Percentiles rank a stretch among this genome's conserved stretches.
phyloP scores from a whole-genome alignment of 495 filamentous ascomycete species.

The Polyplosphaeria fusca region DNA sequence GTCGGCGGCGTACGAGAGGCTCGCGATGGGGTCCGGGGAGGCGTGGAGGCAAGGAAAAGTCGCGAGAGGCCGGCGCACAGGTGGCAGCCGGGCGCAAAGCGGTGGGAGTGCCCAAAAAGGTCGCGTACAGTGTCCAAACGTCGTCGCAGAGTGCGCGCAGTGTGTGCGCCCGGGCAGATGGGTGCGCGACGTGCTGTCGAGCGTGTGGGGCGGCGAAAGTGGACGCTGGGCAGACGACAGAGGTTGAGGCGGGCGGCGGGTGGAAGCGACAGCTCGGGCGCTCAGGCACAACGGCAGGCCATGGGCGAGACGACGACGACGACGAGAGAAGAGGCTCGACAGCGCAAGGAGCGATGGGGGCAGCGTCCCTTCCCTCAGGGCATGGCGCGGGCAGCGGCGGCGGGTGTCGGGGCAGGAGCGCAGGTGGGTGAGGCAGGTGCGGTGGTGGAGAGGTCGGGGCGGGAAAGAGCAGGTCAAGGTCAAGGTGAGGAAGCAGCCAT shows the following conservation, averaged over 20 bases:
- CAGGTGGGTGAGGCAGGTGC: neutral
- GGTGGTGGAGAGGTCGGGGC: neutral
- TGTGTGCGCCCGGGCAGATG: neutral
- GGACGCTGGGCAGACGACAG: neutral
- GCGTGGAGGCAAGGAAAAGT: conserved; percentile 15
- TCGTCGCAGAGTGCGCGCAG: neutral
- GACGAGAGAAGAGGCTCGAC: neutral
- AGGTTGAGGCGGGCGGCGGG: neutral
- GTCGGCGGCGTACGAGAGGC: neutral
- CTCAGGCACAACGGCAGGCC: conserved; percentile 1
- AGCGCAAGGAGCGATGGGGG: neutral
- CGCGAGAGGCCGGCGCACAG: neutral
- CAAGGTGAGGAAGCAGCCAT: neutral
- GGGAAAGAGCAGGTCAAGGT: neutral
- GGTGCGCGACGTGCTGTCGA: neutral
- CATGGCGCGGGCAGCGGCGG: neutral
- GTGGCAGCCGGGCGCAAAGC: neutral
- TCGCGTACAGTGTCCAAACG: neutral
- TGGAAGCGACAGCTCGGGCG: conserved; percentile 8
- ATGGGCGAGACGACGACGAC: neutral
- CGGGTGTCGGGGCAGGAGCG: neutral
- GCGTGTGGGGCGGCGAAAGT: neutral
- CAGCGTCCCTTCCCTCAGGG: neutral
- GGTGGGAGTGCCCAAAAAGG: neutral
- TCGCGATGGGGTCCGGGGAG: conserved; percentile 1